Evolutionary conservation across 495 filamentous ascomycete species (phyloP).

Genomic region (Penicillium chermesinum): DNA sequence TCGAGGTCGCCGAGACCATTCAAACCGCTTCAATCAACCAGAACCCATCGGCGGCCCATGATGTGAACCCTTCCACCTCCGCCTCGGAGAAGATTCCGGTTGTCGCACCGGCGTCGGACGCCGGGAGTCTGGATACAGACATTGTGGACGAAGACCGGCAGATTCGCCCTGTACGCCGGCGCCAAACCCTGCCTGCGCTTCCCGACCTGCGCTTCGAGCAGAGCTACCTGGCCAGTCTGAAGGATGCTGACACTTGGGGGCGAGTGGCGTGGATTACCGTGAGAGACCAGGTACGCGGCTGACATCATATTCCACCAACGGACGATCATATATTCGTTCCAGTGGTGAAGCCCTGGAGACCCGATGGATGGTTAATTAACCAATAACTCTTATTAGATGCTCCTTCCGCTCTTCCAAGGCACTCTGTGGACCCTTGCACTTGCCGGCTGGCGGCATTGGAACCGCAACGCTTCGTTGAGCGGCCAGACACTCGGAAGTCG

Average conservation of each 20-base stretch:
- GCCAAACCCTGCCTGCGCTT: slow-evolving; percentile 66
- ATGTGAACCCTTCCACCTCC: slow-evolving; percentile 75
- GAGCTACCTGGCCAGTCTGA: slow-evolving; percentile 85
- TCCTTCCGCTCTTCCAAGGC: slow-evolving; percentile 80
- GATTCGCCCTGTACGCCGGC: slow-evolving; percentile 49
- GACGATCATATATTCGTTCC: not conserved
- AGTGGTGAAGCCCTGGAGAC: not conserved
- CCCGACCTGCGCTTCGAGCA: slow-evolving; percentile 96
- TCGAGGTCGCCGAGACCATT: slow-evolving; percentile 67
- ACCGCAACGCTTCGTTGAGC: slow-evolving; percentile 61
- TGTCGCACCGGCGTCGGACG: slow-evolving; percentile 45
- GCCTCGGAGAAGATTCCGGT: slow-evolving; percentile 50
- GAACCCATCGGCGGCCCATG: slow-evolving; percentile 63
- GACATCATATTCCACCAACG: no score
- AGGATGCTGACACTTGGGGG: slow-evolving; percentile 68
- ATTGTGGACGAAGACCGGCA: slow-evolving; percentile 49
- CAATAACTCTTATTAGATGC: slow-evolving; percentile 46
- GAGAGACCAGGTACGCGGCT: slow-evolving; percentile 70
- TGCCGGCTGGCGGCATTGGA: slow-evolving; percentile 79
- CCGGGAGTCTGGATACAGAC: slow-evolving; percentile 41
- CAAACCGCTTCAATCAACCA: slow-evolving; percentile 73
- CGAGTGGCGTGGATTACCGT: slow-evolving; percentile 77
- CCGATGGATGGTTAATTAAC: slow-evolving; percentile 1
- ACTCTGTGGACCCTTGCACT: slow-evolving; percentile 75
- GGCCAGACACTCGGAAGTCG: slow-evolving; percentile 66